Percentiles rank a stretch among this genome's conserved stretches.
These are phyloP conservation scores for Populus alba DNA, from an alignment of 345 rosid species.

Conservation along the genomic window DNA sequence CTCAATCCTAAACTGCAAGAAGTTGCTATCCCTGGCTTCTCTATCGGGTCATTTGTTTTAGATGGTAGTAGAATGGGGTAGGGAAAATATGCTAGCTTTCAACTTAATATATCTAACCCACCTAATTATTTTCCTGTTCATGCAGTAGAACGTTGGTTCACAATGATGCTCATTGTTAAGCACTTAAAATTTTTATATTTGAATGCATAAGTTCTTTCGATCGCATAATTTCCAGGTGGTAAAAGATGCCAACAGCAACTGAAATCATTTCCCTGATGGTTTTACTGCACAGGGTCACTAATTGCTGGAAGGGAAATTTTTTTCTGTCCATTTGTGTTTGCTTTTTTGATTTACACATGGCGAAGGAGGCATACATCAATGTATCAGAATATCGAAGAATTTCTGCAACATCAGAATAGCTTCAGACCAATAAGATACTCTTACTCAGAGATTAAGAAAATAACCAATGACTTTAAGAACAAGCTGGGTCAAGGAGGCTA, in stretches of 20 bases:
- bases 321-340: neutral
- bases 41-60: too few species aligned
- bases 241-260: neutral
- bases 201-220: too few species aligned
- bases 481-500: constrained; percentile 15
- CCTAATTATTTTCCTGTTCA: neutral
- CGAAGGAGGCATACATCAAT: constrained; percentile 7
- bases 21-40: too few species aligned
- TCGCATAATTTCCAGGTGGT: neutral
- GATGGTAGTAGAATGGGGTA: too few species aligned
- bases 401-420: neutral
- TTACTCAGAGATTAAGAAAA: constrained; percentile 8
- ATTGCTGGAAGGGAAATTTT: neutral
- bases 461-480: constrained; percentile 10
- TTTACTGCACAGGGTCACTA: neutral
- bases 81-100: too few species aligned
- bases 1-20: too few species aligned
- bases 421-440: constrained; percentile 12
- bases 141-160: neutral
- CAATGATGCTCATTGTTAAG: constrained; percentile 6
- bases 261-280: too few species aligned
- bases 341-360: neutral
- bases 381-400: constrained; percentile 1
- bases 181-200: too few species aligned
- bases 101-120: neutral